Conservation (phyloP, 2,329 filamentous ascomycete species). For the Aspergillus vadensis region DNA sequence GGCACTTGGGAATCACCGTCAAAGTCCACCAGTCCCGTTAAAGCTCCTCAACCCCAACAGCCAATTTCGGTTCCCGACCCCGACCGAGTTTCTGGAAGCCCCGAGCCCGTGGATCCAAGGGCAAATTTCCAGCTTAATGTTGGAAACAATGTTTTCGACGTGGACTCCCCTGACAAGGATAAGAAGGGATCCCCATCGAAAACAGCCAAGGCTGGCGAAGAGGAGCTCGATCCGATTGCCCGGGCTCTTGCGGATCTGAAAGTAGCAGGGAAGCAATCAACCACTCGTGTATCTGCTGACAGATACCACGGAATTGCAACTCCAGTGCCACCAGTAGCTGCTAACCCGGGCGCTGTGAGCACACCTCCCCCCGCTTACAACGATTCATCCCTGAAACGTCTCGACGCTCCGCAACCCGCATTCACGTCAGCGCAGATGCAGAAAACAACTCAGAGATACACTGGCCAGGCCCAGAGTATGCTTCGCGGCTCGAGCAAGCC, state of each 20-base stretch:
- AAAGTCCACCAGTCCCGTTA: conserved; percentile 47
- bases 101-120: conserved; percentile 85
- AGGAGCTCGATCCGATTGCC: conserved; percentile 84
- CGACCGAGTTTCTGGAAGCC: conserved; percentile 57
- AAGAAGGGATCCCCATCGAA: conserved; percentile 40
- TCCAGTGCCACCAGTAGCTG: conserved; percentile 59
- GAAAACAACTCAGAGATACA: conserved; percentile 86
- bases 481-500: conserved; percentile 55
- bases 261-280: conserved; percentile 78
- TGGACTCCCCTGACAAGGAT: conserved; percentile 73
- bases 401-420: conserved; percentile 87
- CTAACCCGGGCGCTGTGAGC: conserved; percentile 34
- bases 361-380: conserved; percentile 90
- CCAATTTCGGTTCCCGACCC: conserved; percentile 17
- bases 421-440: conserved; percentile 96
- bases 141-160: conserved; percentile 93
- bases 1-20: conserved; percentile 56
- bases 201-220: conserved; percentile 48
- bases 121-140: conserved; percentile 92
- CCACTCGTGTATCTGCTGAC: conserved; percentile 87
- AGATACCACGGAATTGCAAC: conserved; percentile 92
- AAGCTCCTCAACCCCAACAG: conserved; percentile 36
- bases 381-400: conserved; percentile 68
- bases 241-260: conserved; percentile 90
- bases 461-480: conserved; percentile 78